Base-by-base conservation (phyloP, 2,329 filamentous ascomycete species). In the Neopestalotiopsis rosae region DNA sequence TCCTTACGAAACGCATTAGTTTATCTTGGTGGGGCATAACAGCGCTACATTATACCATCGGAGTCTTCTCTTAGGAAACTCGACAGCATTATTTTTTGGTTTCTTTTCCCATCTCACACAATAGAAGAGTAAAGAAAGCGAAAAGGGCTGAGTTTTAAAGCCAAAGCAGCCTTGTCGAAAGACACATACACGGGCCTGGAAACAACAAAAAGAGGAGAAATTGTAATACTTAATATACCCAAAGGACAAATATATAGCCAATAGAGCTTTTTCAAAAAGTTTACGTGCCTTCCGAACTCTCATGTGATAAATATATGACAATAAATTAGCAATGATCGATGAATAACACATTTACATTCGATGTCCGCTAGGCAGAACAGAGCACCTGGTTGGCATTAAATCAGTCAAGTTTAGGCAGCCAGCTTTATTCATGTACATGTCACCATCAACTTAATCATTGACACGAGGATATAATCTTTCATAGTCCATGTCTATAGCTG, bases 1-100 rank as follows among this genome's bases (percentile, higher is more conserved):
- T 88, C 86, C 84, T 87, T 87, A 86, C 81, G 83, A 86, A 61
- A 30, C 24, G 32, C 58, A 61, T 65, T 38, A 38, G 24, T 38
- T 38, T 38, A 32, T 66, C 40, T 69, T 49, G 49, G 32, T n/a
- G 66, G 24, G 38, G 52, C 30, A 49, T 56, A 42, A 45, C 9
- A 66, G 34, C 13, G 42, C 32, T 34, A 30, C 32, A 32, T 32
- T 32, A 67, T 42, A 67, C 56, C 24, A 67, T 10, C 24, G 65
- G 34, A 67, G 65, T 56, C 32, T 32, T 52, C 45, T 52, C 45
- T 38, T 10, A 57, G 17, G 24, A 20, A 56, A 17, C 56, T 61
- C 56, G 34, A 56, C 13, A 49, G 28, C 42, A 32, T 9, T 42
- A 42, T 49, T 24, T 13, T 24, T 49, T 65, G 20, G 28, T 65